Evolutionary conservation across 2,329 filamentous ascomycete genomes (phyloP).

Genomic region (Neofusicoccum umdonicola): DNA sequence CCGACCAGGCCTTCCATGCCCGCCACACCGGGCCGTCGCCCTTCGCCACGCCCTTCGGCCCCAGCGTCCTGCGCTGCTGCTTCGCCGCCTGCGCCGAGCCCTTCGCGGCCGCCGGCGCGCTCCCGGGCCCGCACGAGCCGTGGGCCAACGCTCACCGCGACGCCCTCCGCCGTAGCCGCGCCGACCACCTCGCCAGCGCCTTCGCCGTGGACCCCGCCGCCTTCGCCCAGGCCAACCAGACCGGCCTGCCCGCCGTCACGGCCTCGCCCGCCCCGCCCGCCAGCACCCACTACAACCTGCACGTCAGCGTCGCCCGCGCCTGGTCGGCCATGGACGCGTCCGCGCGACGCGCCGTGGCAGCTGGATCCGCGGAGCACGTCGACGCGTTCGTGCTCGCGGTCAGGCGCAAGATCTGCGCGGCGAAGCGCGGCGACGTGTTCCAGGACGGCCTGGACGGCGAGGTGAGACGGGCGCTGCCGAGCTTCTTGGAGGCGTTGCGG

Average conservation of each 20-base stretch:
- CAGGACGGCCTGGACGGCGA: conserved; percentile 19
- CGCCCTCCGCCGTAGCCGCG: conserved; percentile 22
- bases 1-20: conserved; percentile 15
- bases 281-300: conserved; percentile 28
- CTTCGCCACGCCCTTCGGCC: conserved; percentile 23
- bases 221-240: conserved; percentile 23
- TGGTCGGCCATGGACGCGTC: conserved; percentile 22
- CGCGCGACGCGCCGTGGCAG: background rate
- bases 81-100: background rate
- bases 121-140: background rate
- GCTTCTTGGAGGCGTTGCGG: conserved; percentile 27
- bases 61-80: conserved; percentile 8
- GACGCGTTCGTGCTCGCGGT: conserved; percentile 23
- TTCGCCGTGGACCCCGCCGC: background rate
- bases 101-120: background rate
- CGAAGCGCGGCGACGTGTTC: conserved; percentile 28
- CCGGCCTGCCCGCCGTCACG: conserved; percentile 29
- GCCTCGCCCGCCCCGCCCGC: conserved; percentile 23
- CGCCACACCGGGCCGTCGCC: conserved; percentile 19
- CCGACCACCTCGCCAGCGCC: conserved; percentile 22
- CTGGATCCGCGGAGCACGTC: background rate
- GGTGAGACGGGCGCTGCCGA: conserved; percentile 24
- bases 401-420: conserved; percentile 22
- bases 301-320: conserved; percentile 27
- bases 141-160: background rate